Base-by-base conservation (phyloP, 306 rosid species). In the Trifolium subterraneum region DNA sequence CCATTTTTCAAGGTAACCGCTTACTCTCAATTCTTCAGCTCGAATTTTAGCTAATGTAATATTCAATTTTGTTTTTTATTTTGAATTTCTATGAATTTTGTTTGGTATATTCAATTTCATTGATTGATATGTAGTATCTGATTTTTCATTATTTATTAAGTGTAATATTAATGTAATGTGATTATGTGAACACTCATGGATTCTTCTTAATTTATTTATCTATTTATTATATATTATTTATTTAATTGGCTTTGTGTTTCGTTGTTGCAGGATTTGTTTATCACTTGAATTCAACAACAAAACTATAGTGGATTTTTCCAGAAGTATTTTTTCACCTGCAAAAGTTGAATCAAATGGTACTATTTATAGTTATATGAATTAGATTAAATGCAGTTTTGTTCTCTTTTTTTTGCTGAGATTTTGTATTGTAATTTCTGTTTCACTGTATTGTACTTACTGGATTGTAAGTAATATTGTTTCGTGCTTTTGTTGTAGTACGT, bases 341-440 rank as follows among this genome's bases (percentile, higher is more conserved):
- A 23, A 56, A 64, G n/a, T 48, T 48, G 52, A 77, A 71, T 60
- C 71, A 75, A 71, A 75, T 83, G 84, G 81, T 75, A 83, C 16
- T 70, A 15, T 20, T 48, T 48, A 7, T 71, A 42, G 19, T 64
- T 22, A 47, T 42, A 22, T 18, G 44, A 36, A 1, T 36, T 41
- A 18, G 29, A 47, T 44, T 52, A 25, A 22, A 33, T 72, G 16
- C 48, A 77, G 42, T 68, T 4, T 77, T 19, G 44, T 39, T 48
- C 35, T 10, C 58, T 56, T 9, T 44, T 45, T 48, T 36, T 18
- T 3, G 8, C 29, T 61, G 7, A 68, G 23, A 15, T 29, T 65
- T 23, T 73, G 36, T 35, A 25, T 38, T 18, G 75, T 62, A 12
- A 20, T 13, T 48, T 35, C 10, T 35, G 33, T 58, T 68, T 33